Base-by-base conservation (phyloP, 2,329 filamentous ascomycete species). In the Podosphaera fusca region DNA sequence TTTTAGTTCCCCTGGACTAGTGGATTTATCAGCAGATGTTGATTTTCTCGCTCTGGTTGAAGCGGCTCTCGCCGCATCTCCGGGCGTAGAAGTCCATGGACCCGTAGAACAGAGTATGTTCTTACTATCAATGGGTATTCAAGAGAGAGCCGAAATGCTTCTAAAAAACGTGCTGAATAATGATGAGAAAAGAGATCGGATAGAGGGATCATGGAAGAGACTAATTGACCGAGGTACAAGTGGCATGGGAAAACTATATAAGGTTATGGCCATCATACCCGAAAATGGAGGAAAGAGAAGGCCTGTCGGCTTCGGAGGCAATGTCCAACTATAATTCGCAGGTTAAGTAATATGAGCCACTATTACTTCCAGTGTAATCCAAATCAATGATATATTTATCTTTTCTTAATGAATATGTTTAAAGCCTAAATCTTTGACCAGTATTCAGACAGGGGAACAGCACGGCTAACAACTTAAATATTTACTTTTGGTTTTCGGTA, bases 171-270 rank as follows among this genome's bases (percentile, higher is more conserved):
- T 69, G 3, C 69, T 67, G 14, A 61, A 60, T 29, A 70, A 73
- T 59, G 70, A 74, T 42, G 73, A 77, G 59, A 75, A 74, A 60
- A 77, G 71, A 35, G 74, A 73, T 62, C 78, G 80, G 55, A 74
- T 95, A 36, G 80, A 87, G 61, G 78, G 74, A 60, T 82, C 84
- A 0, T 94, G 87, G 79, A 83, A 79, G 70, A 75, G 92, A 60
- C 72, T 98, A 55, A 79, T 95, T n/a, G 89, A 95, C 68, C 75
- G 80, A 47, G 83, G 85, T 0, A 84, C 81, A 1, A 81, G 79
- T 55, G 90, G 88, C 0, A 98, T 98, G 92, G 92, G 92, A 0
- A 89, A 83, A 71, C 73, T 95, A 30, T 98, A 98, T 69, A 95
- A 96, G 71, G 89, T 81, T 31, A 76, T 98, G 75, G 86, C 89